Percentiles rank a stretch among this genome's conserved stretches.
phyloP scores from a whole-genome alignment of 2,329 filamentous ascomycete genomes.

The Sordariomycetes sp. region DNA sequence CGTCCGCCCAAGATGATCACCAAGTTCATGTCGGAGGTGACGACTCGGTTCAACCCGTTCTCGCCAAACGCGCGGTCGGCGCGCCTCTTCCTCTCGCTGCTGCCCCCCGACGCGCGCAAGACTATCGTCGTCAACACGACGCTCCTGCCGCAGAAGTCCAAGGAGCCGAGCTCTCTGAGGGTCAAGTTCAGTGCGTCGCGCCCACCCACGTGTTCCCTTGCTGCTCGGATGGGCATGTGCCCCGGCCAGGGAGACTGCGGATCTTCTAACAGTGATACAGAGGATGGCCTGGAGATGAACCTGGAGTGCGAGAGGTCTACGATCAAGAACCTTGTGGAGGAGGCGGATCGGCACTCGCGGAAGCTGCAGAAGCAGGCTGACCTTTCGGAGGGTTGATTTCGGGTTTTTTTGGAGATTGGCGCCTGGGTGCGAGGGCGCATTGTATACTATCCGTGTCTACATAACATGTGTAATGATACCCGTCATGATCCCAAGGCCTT shows the following conservation, averaged over 20 bases:
- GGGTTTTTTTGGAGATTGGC: background rate
- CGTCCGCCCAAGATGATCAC: conserved; percentile 57
- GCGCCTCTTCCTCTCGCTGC: conserved; percentile 72
- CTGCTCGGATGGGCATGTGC: background rate
- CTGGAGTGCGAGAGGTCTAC: conserved; percentile 70
- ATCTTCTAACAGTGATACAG: conserved; percentile 25
- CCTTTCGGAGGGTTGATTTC: conserved; percentile 34
- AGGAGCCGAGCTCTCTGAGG: conserved; percentile 53
- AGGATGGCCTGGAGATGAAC: conserved; percentile 85
- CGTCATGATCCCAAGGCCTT: background rate
- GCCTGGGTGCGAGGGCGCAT: background rate
- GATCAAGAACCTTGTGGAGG: conserved; percentile 76
- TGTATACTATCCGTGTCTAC: conserved; percentile 2
- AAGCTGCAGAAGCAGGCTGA: conserved; percentile 72
- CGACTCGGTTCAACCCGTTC: conserved; percentile 88
- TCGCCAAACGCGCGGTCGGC: conserved; percentile 65
- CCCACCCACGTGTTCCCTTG: background rate
- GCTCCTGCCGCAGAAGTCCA: conserved; percentile 57
- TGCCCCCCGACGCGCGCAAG: conserved; percentile 66
- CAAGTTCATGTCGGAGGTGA: conserved; percentile 73
- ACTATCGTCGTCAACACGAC: conserved; percentile 67
- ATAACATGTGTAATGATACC: conserved; percentile 5
- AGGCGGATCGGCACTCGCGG: conserved; percentile 83
- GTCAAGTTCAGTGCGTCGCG: conserved; percentile 66
- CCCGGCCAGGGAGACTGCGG: background rate